These are phyloP conservation scores for Chrysosporium keratinophilum DNA, from an alignment of 2,329 filamentous ascomycete species.

Conservation along the genomic window DNA sequence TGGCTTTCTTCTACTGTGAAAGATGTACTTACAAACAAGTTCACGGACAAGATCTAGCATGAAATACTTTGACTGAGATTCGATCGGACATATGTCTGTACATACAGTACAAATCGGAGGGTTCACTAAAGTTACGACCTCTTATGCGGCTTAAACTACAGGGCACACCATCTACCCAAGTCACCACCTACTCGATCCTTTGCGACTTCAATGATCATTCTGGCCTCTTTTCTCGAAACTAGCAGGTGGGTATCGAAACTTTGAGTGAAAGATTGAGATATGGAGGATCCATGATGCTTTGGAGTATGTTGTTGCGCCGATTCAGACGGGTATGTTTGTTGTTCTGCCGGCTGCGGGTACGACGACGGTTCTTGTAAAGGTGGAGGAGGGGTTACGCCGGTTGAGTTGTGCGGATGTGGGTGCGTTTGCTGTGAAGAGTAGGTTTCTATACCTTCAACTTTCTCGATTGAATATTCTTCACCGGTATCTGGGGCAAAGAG, in stretches of 20 bases:
- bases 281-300: slow-evolving; percentile 22
- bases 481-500: not conserved
- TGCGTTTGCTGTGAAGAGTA: not conserved
- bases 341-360: not conserved
- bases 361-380: not conserved
- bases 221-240: slow-evolving; percentile 23
- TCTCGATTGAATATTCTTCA: not conserved
- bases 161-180: slow-evolving; percentile 31
- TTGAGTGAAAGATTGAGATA: slow-evolving; percentile 31
- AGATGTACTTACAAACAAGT: too few relatives aligned
- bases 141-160: not conserved
- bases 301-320: slow-evolving; percentile 9
- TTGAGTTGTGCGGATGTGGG: not conserved
- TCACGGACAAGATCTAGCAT: too few relatives aligned
- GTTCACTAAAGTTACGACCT: not conserved
- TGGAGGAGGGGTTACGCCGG: not conserved
- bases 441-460: not conserved
- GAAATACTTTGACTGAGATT: too few relatives aligned
- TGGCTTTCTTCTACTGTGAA: too few relatives aligned
- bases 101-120: not conserved
- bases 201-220: slow-evolving; percentile 29
- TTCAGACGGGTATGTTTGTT: slow-evolving; percentile 7
- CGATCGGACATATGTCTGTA: not conserved
- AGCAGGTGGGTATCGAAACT: slow-evolving; percentile 33
- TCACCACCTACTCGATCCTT: slow-evolving; percentile 31